Base-by-base conservation (phyloP, 2,329 filamentous ascomycete species). In the Penicillium sp. region DNA sequence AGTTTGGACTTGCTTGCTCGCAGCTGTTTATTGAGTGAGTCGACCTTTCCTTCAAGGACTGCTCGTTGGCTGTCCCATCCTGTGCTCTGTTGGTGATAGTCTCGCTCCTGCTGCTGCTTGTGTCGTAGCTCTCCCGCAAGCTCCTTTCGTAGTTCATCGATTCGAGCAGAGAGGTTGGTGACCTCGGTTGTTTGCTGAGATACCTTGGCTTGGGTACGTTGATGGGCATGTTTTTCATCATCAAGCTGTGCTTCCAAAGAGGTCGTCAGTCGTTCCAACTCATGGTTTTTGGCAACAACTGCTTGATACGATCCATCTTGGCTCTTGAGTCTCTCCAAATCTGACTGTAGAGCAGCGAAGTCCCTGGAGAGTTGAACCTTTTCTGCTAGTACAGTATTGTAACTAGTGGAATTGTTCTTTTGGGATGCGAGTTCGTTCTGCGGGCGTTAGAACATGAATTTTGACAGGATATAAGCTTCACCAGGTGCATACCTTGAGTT, bases 181-280 rank as follows among this genome's bases (percentile, higher is more conserved):
- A 74, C 71, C 44, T 79, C 73, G 40, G 76, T 72, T 69, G 48
- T 65, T 58, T 63, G 67, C 60, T 77, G 67, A 62, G 71, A 53
- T 42, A 61, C 61, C 55, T 68, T 68, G 14, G 60, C 50, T 75
- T 77, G 62, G 74, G 81, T 82, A 48, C 86, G 83, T 61, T 87
- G 83, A 8, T 83, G 79, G 3, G 86, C 82, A n/a, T 86, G 83
- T 71, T 86, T 93, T 69, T 94, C 90, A 61, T 89, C 90, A 60
- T 92, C 90, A 2, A 96, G 80, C 64, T 96, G 89, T 42, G 91
- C 86, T 71, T 96, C 89, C 2, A 92, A 73, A 1, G 87, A 86
- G 66, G 83, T 87, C 27, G 96, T 73, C 72, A 94, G 90, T 44
- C 89, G 86, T 68, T 94, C 87, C 13, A 97, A 75, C 2, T 88